Percentiles rank a stretch among this genome's conserved stretches.
phyloP scores from a whole-genome alignment of 345 rosid species.

The Populus tremula region DNA sequence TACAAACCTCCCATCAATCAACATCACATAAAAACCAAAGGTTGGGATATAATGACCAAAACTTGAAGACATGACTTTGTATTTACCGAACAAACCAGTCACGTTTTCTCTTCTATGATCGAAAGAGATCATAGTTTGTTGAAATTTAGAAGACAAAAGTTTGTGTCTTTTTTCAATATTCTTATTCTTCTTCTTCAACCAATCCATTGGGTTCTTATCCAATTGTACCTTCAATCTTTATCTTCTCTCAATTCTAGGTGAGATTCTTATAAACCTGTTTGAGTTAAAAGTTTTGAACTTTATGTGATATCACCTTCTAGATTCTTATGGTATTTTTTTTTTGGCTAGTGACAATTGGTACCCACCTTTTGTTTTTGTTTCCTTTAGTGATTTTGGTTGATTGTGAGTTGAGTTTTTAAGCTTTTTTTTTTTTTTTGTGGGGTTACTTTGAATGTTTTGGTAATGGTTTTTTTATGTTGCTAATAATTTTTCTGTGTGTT shows the following conservation, averaged over 20 bases:
- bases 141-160: slow-evolving; percentile 13
- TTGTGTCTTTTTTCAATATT: slow-evolving; percentile 4
- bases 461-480: background rate
- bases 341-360: background rate
- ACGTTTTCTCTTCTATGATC: background rate
- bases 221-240: slow-evolving; percentile 6
- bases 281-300: background rate
- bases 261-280: slow-evolving; percentile 9
- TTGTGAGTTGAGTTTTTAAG: too few relatives aligned
- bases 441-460: background rate
- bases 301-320: background rate
- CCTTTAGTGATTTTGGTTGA: background rate
- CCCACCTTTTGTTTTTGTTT: background rate
- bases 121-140: background rate
- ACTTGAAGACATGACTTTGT: background rate
- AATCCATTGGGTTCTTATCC: slow-evolving; percentile 9
- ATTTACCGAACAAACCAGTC: background rate
- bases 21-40: background rate
- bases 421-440: background rate
- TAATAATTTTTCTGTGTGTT: background rate
- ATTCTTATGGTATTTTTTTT: background rate
- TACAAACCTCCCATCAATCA: background rate
- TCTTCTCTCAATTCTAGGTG: slow-evolving; percentile 8
- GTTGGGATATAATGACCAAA: background rate
- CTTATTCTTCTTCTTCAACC: slow-evolving; percentile 7